These are phyloP conservation scores for Yamadazyma triangularis DNA, from an alignment of 1,139 yeast species.

Conservation along the genomic window DNA sequence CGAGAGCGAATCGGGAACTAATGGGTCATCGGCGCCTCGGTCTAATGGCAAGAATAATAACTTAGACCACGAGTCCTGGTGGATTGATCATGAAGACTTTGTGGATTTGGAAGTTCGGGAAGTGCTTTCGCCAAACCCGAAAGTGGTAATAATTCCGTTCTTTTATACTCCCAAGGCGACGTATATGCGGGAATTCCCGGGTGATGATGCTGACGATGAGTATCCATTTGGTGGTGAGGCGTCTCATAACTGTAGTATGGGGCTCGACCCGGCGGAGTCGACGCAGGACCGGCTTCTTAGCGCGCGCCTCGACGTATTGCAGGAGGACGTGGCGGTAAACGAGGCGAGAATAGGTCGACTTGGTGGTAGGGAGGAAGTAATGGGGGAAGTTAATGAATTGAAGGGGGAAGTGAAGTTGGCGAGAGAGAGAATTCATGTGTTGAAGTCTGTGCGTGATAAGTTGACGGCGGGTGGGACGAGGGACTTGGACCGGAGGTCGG, in stretches of 20 bases:
- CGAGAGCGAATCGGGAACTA: not conserved
- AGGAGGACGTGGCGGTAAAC: constrained; percentile 37
- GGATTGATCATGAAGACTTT: constrained; percentile 84
- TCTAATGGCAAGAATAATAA: no score
- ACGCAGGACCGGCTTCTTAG: constrained; percentile 44
- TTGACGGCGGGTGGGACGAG: no score
- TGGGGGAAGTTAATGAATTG: no score
- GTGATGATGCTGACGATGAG: constrained; percentile 42
- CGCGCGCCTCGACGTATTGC: constrained; percentile 39
- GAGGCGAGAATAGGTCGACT: no score
- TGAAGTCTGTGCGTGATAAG: no score
- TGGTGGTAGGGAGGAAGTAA: no score
- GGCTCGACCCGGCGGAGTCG: constrained; percentile 49
- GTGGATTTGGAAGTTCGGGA: constrained; percentile 62
- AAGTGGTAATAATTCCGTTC: constrained; percentile 58
- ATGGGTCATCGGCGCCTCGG: constrained; percentile 3
- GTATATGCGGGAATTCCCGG: constrained; percentile 59
- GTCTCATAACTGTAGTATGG: constrained; percentile 67
- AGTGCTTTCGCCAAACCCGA: constrained; percentile 47
- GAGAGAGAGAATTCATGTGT: no score
- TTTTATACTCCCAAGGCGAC: constrained; percentile 72
- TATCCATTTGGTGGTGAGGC: constrained; percentile 67
- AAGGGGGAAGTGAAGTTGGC: no score
- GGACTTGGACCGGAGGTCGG: no score
- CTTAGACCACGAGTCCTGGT: constrained; percentile 35